These are phyloP conservation scores for Filobasidium wieringae DNA, from an alignment of 768 basidiomycete genomes.

Conservation along the genomic window DNA sequence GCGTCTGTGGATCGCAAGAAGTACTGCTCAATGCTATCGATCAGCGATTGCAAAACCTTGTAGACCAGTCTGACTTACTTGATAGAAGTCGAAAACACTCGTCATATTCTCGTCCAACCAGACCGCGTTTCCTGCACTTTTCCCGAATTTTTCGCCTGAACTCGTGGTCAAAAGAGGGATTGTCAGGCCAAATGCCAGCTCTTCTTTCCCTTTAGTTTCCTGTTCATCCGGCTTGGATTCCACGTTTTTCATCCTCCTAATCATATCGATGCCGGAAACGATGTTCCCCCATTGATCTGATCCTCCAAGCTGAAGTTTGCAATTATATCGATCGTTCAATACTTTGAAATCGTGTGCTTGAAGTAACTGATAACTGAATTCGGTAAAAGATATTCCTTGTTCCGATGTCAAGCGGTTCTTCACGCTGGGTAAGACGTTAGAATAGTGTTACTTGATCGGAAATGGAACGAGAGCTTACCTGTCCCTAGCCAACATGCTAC, in stretches of 20 bases:
- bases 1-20: constrained; percentile 70
- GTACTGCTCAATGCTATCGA: constrained; percentile 49
- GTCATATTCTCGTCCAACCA: constrained; percentile 74
- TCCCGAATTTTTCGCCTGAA: constrained; percentile 89
- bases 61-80: no score
- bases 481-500: constrained; percentile 79
- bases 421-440: constrained; percentile 47
- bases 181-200: constrained; percentile 64
- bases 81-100: constrained; percentile 85
- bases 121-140: constrained; percentile 88
- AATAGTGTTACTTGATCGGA: background rate
- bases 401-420: constrained; percentile 64
- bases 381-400: constrained; percentile 88
- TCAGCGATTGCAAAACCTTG: no score
- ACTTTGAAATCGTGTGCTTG: constrained; percentile 92
- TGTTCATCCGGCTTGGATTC: background rate
- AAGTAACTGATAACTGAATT: constrained; percentile 92
- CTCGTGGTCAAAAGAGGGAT: constrained; percentile 87
- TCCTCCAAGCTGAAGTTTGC: constrained; percentile 83
- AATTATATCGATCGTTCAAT: constrained; percentile 52
- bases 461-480: constrained; percentile 47
- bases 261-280: constrained; percentile 80
- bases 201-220: constrained; percentile 13
- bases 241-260: constrained; percentile 47
- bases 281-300: constrained; percentile 99